Base-by-base conservation (phyloP, 495 filamentous ascomycete species). In the Aspergillus sparsus region DNA sequence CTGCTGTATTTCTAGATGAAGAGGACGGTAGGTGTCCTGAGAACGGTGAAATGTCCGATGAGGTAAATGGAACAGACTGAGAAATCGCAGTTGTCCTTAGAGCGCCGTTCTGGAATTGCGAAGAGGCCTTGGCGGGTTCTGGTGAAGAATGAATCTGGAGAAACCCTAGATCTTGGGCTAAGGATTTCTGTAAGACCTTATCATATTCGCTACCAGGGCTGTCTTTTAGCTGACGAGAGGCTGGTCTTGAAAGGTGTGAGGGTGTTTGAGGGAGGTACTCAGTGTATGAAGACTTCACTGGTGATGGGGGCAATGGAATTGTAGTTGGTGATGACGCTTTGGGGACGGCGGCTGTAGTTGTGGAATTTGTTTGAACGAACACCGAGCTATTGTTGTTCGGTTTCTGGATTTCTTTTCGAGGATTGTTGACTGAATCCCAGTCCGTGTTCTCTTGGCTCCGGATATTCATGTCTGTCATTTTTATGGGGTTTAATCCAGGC, bases 391-490 rank as follows among this genome's bases (percentile, higher is more conserved):
- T 58, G 45, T 62, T 66, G 39, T 37, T 53, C 7, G 49, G 16
- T 46, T 57, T 46, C 12, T 53, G n/a, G 5, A 58, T 73, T 45
- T 77, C 76, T 65, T 61, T 67, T 8, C 49, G 39, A 13, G 56
- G 74, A 31, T 76, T 79, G 61, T 68, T 76, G 55, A 66, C 77
- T 41, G 82, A 76, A 32, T 74, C 68, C 70, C 70, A 71, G 9
- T 74, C 74, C 60, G 70, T 36, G 65, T 72, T 64, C 74, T 77
- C 71, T n/a, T 55, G 80, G 70, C 50, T 77, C 53, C 88, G 79
- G 13, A 84, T 78, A 68, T 94, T 93, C 5, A 87, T 83, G 4
- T 83, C 85, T 9, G 89, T 83, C 41, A 89, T 89, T 54, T 89
- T 90, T 84, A 94, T 85, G 0, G 85, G 77, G 55, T 83, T 86